Evolutionary conservation across 306 rosid genomes (phyloP), one percentile per base, ranked within the genome.

Genomic region (Cajanus cajan): DNA sequence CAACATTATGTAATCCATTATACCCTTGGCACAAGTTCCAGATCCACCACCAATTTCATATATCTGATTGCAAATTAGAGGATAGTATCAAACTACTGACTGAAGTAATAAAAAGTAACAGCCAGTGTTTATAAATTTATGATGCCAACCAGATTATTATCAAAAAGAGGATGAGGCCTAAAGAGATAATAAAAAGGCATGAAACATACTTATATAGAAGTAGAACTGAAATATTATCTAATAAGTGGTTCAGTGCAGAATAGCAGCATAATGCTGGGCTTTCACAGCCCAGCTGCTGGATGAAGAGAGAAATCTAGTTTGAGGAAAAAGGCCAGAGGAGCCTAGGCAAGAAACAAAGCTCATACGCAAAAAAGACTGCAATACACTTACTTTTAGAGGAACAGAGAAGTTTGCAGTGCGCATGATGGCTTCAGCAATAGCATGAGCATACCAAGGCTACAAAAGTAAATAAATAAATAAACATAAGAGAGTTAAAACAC

Each of bases 11-110:
- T 92, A 95, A 86, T 95, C 98, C 97, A 95, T 76, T 83, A 95
- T 95, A 73, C 98, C 98, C 90, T 90, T 92, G 69, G 98, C 98
- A 87, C 97, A 94, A 67, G 92, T 91, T 88, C 98, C 97, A 78
- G 97, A 94, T 88, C 98, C 98, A 84, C 98, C 98, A 58, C 98
- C 98, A 85, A 94, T 94, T 92, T 95, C 98, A 92, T 92, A 95
- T 82, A 95, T 92, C 98, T 95, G 96, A 83, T 80, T 78, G 81
- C 82, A 87, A 80, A 82, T 83, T 82, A 70, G 80, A 84, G 84
- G 81, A 79, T 52, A 78, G 41, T 76, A 86, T 81, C 55, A 84
- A 84, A 76, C 81, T 84, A 83, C 47, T 67, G 67, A 48, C 63
- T 73, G 18, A 68, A 72, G 68, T 57, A 33, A 79, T 33, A 61